Evolutionary conservation across 2,329 filamentous ascomycete species (phyloP).

Genomic region (Ambrosiella beaveri): DNA sequence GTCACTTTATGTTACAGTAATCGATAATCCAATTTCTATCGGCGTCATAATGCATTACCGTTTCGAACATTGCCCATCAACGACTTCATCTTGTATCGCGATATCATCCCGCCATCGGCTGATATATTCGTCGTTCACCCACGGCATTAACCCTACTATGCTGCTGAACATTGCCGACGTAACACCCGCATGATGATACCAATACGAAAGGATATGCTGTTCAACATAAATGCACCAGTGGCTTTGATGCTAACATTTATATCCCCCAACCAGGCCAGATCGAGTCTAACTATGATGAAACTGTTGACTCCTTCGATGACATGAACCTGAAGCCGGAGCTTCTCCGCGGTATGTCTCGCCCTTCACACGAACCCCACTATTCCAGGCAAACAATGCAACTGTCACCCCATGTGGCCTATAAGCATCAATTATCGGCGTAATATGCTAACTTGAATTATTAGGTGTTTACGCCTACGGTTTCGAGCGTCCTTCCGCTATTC

Average conservation of each 20-base stretch:
- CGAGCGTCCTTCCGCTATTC: slow-evolving; percentile 97
- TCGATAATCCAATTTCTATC: not conserved
- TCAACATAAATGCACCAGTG: not conserved
- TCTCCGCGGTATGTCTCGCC: slow-evolving; percentile 50
- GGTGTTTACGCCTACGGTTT: slow-evolving; percentile 99
- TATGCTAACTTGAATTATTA: slow-evolving; percentile 18
- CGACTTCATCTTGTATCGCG: not conserved
- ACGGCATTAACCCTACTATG: too few relatives aligned
- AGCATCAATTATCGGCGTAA: too few relatives aligned
- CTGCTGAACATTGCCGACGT: too few relatives aligned
- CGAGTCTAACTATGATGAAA: slow-evolving; percentile 99
- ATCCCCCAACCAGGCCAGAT: slow-evolving; percentile 58
- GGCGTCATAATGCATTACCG: not conserved
- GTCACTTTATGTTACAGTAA: not conserved
- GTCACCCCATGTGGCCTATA: not conserved
- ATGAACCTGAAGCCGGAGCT: slow-evolving; percentile 97
- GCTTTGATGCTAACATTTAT: not conserved
- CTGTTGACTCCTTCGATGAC: slow-evolving; percentile 95
- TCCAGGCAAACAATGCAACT: not conserved
- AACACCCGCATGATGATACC: not conserved
- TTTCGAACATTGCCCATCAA: not conserved
- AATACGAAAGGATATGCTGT: not conserved
- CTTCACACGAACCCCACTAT: not conserved
- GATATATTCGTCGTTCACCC: too few relatives aligned
- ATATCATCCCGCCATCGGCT: not conserved